Evolutionary conservation across 768 basidiomycete genomes (phyloP).

Genomic region (Psilocybe cubensis): DNA sequence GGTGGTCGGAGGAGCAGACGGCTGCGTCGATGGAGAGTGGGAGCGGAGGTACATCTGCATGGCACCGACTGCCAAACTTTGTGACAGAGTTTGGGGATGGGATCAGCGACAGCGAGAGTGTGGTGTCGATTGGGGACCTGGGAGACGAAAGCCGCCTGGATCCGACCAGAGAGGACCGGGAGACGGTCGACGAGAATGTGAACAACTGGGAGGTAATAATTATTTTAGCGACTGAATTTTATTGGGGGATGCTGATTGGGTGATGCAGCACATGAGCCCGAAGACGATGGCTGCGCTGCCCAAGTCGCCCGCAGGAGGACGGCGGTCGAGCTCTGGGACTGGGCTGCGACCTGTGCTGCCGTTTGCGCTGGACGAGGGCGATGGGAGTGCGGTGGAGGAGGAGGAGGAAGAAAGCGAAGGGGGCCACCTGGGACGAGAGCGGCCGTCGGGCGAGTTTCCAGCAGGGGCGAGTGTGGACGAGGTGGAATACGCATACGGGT

Average conservation of each 20-base stretch:
- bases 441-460: slow-evolving; percentile 71
- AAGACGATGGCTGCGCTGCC: slow-evolving; percentile 93
- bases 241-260: background rate
- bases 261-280: slow-evolving; percentile 87
- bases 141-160: slow-evolving; percentile 78
- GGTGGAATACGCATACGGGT: slow-evolving; percentile 90
- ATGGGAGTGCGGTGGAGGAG: slow-evolving; percentile 73
- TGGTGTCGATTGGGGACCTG: slow-evolving; percentile 87
- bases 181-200: slow-evolving; percentile 75
- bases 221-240: slow-evolving; percentile 6
- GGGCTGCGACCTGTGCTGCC: slow-evolving; percentile 82
- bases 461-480: slow-evolving; percentile 87
- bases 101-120: slow-evolving; percentile 94
- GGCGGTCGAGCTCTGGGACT: slow-evolving; percentile 83
- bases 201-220: slow-evolving; percentile 93
- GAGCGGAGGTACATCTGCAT: slow-evolving; percentile 59
- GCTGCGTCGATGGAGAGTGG: slow-evolving; percentile 12
- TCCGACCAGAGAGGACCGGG: slow-evolving; percentile 61
- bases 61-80: slow-evolving; percentile 82
- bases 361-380: slow-evolving; percentile 75
- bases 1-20: slow-evolving; percentile 63
- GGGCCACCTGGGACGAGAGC: slow-evolving; percentile 57
- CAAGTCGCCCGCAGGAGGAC: slow-evolving; percentile 83
- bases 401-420: slow-evolving; percentile 81
- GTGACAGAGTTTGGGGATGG: slow-evolving; percentile 82